Evolutionary conservation across 2,329 filamentous ascomycete species (phyloP).

Genomic region (Davidsoniella neocaledoniae): DNA sequence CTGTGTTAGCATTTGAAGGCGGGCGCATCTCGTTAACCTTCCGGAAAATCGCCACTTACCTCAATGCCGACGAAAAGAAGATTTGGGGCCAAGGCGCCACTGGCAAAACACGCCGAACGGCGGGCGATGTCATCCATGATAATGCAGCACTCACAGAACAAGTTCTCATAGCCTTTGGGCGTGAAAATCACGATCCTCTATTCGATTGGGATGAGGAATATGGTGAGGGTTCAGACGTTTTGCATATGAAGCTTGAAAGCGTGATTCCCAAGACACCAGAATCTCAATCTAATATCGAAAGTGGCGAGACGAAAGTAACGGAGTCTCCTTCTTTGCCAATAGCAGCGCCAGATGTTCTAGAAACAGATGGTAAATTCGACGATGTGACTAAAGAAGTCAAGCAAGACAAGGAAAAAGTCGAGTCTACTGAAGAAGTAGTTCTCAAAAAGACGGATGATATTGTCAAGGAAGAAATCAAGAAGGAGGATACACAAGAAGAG

Average conservation of each 20-base stretch:
- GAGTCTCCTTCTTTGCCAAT: background rate
- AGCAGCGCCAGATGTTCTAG: too few relatives aligned
- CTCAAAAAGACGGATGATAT: too few relatives aligned
- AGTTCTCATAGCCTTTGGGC: slow-evolving; percentile 65
- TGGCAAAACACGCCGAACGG: slow-evolving; percentile 43
- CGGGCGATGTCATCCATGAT: slow-evolving; percentile 51
- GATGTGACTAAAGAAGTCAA: background rate
- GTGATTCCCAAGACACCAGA: background rate
- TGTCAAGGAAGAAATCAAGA: too few relatives aligned
- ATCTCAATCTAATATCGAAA: background rate
- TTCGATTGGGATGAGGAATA: slow-evolving; percentile 67
- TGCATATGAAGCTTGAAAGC: slow-evolving; percentile 35
- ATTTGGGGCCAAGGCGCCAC: slow-evolving; percentile 92
- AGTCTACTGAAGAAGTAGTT: too few relatives aligned
- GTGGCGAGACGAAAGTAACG: background rate
- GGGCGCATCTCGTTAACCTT: slow-evolving; percentile 87
- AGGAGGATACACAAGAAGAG: too few relatives aligned
- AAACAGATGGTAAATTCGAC: background rate
- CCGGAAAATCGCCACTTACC: slow-evolving; percentile 70
- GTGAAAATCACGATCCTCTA: slow-evolving; percentile 58
- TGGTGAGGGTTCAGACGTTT: slow-evolving; percentile 67
- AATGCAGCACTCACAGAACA: slow-evolving; percentile 45
- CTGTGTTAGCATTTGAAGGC: slow-evolving; percentile 56
- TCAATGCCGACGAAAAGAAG: slow-evolving; percentile 41
- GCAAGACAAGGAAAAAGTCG: background rate